Evolutionary conservation across 805 yeast genomes (phyloP).

Genomic region (Priceomyces haplophilus): DNA sequence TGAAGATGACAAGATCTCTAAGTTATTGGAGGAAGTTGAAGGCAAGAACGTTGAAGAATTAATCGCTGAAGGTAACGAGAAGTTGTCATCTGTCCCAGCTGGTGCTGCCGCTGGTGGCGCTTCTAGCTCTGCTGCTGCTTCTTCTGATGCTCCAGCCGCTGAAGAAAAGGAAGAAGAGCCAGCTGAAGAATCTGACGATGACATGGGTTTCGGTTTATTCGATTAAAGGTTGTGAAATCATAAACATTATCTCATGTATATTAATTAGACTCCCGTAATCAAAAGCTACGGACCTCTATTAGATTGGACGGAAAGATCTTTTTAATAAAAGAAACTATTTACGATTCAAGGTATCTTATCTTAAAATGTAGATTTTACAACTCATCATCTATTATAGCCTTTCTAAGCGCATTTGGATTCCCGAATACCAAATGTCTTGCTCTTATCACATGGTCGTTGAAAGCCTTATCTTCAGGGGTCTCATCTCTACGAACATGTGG

Average conservation of each 20-base stretch:
- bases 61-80: constrained; percentile 91
- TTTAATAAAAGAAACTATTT: constrained; percentile 1
- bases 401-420: constrained; percentile 67
- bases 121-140: constrained; percentile 68
- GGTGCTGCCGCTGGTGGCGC: constrained; percentile 95
- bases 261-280: neutral
- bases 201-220: constrained; percentile 97
- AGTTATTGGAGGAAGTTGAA: constrained; percentile 80
- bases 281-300: neutral
- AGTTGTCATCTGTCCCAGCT: constrained; percentile 95
- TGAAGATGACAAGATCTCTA: constrained; percentile 81
- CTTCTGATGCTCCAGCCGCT: constrained; percentile 66
- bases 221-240: constrained; percentile 55
- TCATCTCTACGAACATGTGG: constrained; percentile 26
- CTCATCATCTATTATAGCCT: constrained; percentile 52
- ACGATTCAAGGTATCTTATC: neutral
- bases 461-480: constrained; percentile 30
- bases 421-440: constrained; percentile 72
- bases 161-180: constrained; percentile 70
- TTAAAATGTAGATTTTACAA: constrained; percentile 9
- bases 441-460: constrained; percentile 32
- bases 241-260: constrained; percentile 2
- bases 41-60: constrained; percentile 91
- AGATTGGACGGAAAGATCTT: neutral
- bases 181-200: constrained; percentile 61